Conservation (phyloP, 345 rosid species). For the Populus euphratica region DNA sequence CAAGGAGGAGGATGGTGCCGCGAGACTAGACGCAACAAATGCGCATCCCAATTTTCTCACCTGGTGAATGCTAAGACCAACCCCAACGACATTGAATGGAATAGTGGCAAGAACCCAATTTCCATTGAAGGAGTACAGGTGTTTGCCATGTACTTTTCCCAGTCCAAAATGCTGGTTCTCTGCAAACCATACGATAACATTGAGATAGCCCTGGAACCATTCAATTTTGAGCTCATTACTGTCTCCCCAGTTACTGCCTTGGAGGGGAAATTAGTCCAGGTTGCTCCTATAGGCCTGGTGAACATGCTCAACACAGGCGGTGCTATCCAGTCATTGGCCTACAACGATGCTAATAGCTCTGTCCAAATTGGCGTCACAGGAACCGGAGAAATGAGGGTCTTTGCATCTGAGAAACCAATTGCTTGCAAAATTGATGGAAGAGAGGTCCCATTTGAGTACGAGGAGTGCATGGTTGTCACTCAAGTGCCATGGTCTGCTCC, state of each 20-base stretch:
- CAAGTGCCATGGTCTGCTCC: constrained; percentile 67
- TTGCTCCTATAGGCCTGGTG: constrained; percentile 80
- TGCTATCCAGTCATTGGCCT: constrained; percentile 54
- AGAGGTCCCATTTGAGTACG: constrained; percentile 51
- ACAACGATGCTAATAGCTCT: constrained; percentile 17
- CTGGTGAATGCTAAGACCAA: constrained; percentile 48
- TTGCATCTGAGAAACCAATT: constrained; percentile 60
- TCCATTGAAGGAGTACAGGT: constrained; percentile 47
- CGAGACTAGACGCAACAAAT: constrained; percentile 69
- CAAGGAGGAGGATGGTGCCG: constrained; percentile 99
- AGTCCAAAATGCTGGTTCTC: constrained; percentile 62
- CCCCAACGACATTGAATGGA: constrained; percentile 69
- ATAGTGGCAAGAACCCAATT: constrained; percentile 66
- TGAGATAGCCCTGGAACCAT: constrained; percentile 66
- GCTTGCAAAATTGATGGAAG: constrained; percentile 60
- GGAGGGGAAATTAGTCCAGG: constrained; percentile 38
- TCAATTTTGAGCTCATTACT: constrained; percentile 75
- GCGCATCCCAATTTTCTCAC: constrained; percentile 55
- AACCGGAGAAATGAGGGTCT: constrained; percentile 62
- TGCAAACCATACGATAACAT: constrained; percentile 42
- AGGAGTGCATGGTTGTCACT: constrained; percentile 42
- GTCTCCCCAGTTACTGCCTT: constrained; percentile 61
- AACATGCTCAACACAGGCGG: constrained; percentile 94
- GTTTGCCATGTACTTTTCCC: constrained; percentile 70
- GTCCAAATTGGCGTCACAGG: constrained; percentile 61